Evolutionary conservation across 1,284 basidiomycete genomes (phyloP), one percentile per base, ranked within the genome.

Genomic region (Spongiforma sp.): DNA sequence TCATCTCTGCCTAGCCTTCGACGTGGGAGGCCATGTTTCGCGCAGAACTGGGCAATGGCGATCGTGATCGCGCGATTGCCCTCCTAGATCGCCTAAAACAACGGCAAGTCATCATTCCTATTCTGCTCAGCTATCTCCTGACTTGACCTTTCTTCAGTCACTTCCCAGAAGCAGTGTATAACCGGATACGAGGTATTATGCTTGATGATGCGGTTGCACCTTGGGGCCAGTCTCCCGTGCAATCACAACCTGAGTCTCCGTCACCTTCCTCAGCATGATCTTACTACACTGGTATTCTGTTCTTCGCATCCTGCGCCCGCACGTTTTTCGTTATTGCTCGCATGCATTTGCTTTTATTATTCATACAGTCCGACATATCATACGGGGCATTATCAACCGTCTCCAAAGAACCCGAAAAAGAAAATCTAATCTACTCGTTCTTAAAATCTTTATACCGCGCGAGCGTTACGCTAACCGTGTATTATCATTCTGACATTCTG

Each of bases 1-100:
- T 21, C 30, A 1, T 30, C 14, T 55, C 65, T 46, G 66, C 10
- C 4, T 70, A 93, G 89, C 91, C 93, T 21, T 94, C 93, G 50
- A 94, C 94, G 1, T 96, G 93, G 90, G 95, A 98, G 76, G 89
- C 89, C 8, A 99, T 99, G 95, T 91, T 99, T 68, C 88, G 94
- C 26, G 94, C 94, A 5, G 98, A 99, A 77, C 82, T 99, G 12
- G 87, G 87, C 21, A 86, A 85, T 58, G 94, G 95, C 12, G 85
- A 95, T 68, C 85, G 86, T 21, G 86, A 89, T 48, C 81, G 83
- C 17, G 96, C 95, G 1, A 66, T 86, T n/a, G 84, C 82, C 3
- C 81, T 99, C 0, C 81, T 98, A 24, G 84, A 88, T 60, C 84
- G 94, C 54, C 84, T 98, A 73, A 89, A 90, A 78, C 83, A 86